Conservation (phyloP, 306 rosid genomes). For the Acacia confusa region DNA sequence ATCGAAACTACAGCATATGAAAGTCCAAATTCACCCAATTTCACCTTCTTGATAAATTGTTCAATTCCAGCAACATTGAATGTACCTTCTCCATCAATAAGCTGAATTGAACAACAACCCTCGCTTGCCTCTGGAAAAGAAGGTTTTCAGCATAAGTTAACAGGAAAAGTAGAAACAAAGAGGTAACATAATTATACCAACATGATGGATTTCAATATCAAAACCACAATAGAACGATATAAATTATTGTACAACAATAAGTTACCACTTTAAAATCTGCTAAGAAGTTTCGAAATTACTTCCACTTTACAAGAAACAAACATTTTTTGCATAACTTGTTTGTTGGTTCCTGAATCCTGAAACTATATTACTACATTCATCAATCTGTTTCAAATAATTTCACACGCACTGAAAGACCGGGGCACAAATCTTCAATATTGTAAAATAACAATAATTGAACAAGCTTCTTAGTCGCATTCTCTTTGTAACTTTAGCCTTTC, state of each 20-base stretch:
- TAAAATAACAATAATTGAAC: background rate
- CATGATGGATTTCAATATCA: background rate
- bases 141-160: conserved; percentile 23
- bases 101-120: conserved; percentile 67
- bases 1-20: conserved; percentile 87
- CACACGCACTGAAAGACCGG: background rate
- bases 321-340: background rate
- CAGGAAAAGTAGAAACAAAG: background rate
- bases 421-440: conserved; percentile 23
- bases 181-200: background rate
- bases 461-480: conserved; percentile 14
- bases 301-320: conserved; percentile 5
- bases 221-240: background rate
- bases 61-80: conserved; percentile 75
- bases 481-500: conserved; percentile 19
- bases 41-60: conserved; percentile 64
- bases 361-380: conserved; percentile 29
- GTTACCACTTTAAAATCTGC: background rate
- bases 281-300: background rate
- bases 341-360: conserved; percentile 4
- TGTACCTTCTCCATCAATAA: conserved; percentile 82
- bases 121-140: conserved; percentile 49
- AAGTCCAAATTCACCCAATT: conserved; percentile 78
- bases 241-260: background rate
- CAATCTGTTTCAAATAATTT: conserved; percentile 32